Percentiles rank a stretch among this genome's conserved stretches.
Evolutionary conservation across 495 filamentous ascomycete genomes (phyloP).

Genomic region (Thozetella sp.): DNA sequence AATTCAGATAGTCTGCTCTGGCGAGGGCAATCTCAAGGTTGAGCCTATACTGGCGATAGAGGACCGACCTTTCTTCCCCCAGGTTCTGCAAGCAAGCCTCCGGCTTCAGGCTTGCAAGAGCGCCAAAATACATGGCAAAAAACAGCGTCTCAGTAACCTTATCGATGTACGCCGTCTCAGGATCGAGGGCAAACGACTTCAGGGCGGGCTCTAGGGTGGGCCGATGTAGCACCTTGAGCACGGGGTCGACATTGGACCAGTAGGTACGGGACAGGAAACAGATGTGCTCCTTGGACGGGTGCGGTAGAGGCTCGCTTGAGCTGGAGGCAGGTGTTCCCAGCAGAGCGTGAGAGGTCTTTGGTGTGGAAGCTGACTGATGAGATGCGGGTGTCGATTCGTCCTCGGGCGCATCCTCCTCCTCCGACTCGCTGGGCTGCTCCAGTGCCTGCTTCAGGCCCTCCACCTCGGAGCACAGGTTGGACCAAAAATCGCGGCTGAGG

Average conservation of each 20-base stretch:
- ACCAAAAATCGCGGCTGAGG: constrained; percentile 80
- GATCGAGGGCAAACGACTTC: constrained; percentile 29
- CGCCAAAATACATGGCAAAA: constrained; percentile 64
- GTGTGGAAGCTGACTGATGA: constrained; percentile 51
- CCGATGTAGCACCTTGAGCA: constrained; percentile 53
- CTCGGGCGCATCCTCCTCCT: constrained; percentile 61
- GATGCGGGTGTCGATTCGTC: constrained; percentile 52
- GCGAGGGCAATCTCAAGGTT: constrained; percentile 68
- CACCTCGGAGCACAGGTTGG: constrained; percentile 72
- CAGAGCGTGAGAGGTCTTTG: constrained; percentile 34
- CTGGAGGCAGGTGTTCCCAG: constrained; percentile 49
- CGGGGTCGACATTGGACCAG: constrained; percentile 56
- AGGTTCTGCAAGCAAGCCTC: constrained; percentile 42
- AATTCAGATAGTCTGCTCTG: constrained; percentile 68
- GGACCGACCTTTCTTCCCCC: constrained; percentile 39
- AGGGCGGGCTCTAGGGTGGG: constrained; percentile 43
- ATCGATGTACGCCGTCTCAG: constrained; percentile 10
- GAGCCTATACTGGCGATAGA: constrained; percentile 62
- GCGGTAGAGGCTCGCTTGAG: constrained; percentile 10
- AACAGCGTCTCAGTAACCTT: constrained; percentile 50
- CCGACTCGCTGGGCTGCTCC: constrained; percentile 39
- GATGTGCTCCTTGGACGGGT: constrained; percentile 64
- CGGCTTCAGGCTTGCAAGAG: constrained; percentile 53
- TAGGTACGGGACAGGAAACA: constrained; percentile 57
- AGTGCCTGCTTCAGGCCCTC: constrained; percentile 37